Percentiles rank a stretch among this genome's conserved stretches.
These are phyloP conservation scores for Lodderomyces theae DNA, from an alignment of 1,139 yeast genomes.

Conservation along the genomic window DNA sequence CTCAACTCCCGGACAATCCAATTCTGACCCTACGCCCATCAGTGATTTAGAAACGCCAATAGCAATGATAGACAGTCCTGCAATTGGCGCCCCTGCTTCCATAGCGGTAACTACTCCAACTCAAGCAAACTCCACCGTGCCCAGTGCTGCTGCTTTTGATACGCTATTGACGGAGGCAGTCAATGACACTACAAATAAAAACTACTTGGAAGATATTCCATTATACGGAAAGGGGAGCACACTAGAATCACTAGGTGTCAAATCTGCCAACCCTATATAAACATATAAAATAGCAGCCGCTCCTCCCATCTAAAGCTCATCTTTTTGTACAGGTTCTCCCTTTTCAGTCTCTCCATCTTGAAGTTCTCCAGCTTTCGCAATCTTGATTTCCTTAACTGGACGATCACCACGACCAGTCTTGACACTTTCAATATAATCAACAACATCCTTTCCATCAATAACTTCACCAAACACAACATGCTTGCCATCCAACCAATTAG, in stretches of 20 bases:
- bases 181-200: slow-evolving; percentile 18
- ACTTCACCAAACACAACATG: slow-evolving; percentile 87
- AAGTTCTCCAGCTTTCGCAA: slow-evolving; percentile 47
- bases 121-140: slow-evolving; percentile 12
- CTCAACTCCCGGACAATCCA: slow-evolving; percentile 9
- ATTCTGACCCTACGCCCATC: slow-evolving; percentile 14
- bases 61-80: slow-evolving; percentile 20
- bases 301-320: slow-evolving; percentile 22
- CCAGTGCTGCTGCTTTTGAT: slow-evolving; percentile 32
- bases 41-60: slow-evolving; percentile 19
- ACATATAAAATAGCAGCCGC: no score
- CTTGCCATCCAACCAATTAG: slow-evolving; percentile 62
- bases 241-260: slow-evolving; percentile 35
- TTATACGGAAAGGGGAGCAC: slow-evolving; percentile 41
- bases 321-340: slow-evolving; percentile 15
- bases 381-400: slow-evolving; percentile 52
- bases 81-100: slow-evolving; percentile 16
- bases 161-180: slow-evolving; percentile 26
- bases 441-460: slow-evolving; percentile 63
- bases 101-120: slow-evolving; percentile 4
- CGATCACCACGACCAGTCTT: slow-evolving; percentile 48
- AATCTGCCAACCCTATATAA: slow-evolving; percentile 20
- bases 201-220: slow-evolving; percentile 40
- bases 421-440: slow-evolving; percentile 52
- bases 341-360: slow-evolving; percentile 1